Conservation (phyloP, 1,284 basidiomycete species). For the Gymnopus androsaceus region DNA sequence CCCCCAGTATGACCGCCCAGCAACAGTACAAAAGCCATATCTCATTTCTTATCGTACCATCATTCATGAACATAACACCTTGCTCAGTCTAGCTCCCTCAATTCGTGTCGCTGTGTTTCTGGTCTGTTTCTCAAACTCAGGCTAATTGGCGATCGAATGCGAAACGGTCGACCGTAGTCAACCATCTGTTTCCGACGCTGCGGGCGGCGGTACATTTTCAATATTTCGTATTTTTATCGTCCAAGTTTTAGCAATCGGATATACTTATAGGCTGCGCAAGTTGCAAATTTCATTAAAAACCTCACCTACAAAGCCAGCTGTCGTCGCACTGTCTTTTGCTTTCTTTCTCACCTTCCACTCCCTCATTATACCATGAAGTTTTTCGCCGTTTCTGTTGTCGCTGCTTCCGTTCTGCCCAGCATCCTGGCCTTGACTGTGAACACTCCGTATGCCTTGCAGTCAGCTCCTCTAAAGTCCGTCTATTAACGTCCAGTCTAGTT, state of each 20-base stretch:
- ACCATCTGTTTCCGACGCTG: not conserved
- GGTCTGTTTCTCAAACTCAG: too few species aligned
- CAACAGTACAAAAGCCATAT: too few species aligned
- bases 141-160: too few species aligned
- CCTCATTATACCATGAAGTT: constrained; percentile 50
- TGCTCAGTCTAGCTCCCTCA: too few species aligned
- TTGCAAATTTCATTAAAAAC: not conserved
- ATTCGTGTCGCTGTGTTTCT: too few species aligned
- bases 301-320: constrained; percentile 13
- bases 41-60: too few species aligned
- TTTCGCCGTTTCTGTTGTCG: constrained; percentile 42
- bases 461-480: constrained; percentile 3
- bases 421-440: constrained; percentile 60
- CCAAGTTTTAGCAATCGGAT: too few species aligned
- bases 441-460: constrained; percentile 65
- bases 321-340: constrained; percentile 17
- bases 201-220: not conserved
- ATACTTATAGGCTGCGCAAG: constrained; percentile 2
- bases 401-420: constrained; percentile 48
- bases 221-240: not conserved
- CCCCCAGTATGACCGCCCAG: too few species aligned
- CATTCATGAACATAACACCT: too few species aligned
- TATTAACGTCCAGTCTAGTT: constrained; percentile 24
- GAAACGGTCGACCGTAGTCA: too few species aligned
- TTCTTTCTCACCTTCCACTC: constrained; percentile 24